Percentiles rank a stretch among this genome's conserved stretches.
Evolutionary conservation across 257 asterid genomes (phyloP).

Genomic region (Cruciata laevipes): DNA sequence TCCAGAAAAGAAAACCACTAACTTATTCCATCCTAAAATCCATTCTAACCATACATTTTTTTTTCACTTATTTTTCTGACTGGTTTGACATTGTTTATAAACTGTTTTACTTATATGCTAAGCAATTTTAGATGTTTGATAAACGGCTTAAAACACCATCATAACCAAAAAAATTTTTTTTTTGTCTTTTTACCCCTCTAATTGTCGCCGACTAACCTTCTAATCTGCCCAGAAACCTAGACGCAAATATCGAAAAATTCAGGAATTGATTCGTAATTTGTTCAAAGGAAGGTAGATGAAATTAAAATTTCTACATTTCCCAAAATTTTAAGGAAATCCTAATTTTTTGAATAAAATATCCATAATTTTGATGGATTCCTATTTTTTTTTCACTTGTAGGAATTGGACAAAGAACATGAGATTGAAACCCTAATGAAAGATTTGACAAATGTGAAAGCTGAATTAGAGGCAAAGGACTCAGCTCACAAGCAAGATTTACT

Average conservation of each 20-base stretch:
- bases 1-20: no score
- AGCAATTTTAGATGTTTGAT: no score
- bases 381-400: conserved; percentile 18
- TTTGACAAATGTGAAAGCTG: conserved; percentile 34
- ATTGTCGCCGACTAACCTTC: neutral
- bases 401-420: conserved; percentile 27
- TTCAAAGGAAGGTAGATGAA: neutral
- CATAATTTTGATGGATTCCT: neutral
- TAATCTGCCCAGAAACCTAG: neutral
- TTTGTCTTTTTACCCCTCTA: neutral
- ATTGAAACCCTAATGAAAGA: conserved; percentile 33
- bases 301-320: neutral
- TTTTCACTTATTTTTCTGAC: no score
- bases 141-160: no score
- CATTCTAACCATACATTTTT: no score
- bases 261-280: neutral
- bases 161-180: no score
- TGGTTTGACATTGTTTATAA: no score
- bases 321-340: neutral
- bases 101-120: no score
- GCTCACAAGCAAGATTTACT: conserved; percentile 45
- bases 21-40: no score
- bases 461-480: conserved; percentile 49
- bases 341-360: neutral
- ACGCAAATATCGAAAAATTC: neutral